Conservation (phyloP, 352 stramenopile genomes). For the Pythium myriotylum region DNA sequence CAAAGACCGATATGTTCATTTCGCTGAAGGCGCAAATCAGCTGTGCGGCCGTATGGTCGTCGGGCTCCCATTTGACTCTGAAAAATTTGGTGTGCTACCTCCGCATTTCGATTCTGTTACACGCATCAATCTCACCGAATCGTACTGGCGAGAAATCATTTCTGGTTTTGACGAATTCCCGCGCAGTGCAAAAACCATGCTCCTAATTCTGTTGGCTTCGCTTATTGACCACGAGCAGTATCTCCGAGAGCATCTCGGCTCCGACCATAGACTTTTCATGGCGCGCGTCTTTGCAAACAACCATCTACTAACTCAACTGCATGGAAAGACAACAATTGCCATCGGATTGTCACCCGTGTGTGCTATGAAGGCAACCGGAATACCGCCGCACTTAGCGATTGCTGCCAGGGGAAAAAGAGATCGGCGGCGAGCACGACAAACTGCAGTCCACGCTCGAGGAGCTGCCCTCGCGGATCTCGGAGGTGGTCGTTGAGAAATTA, state of each 20-base stretch:
- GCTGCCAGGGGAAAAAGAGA: neutral
- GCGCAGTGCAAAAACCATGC: too few species aligned
- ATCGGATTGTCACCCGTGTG: slow-evolving; percentile 1
- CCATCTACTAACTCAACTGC: neutral
- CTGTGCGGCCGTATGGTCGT: slow-evolving; percentile 15
- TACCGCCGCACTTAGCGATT: slow-evolving; percentile 6
- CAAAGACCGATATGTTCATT: slow-evolving; percentile 15
- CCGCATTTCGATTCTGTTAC: slow-evolving; percentile 10
- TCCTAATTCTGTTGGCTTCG: slow-evolving; percentile 7
- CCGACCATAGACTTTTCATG: slow-evolving; percentile 7
- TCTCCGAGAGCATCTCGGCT: neutral
- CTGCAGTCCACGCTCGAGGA: neutral
- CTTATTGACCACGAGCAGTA: slow-evolving; percentile 11
- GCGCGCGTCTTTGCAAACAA: slow-evolving; percentile 12
- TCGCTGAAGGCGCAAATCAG: slow-evolving; percentile 14
- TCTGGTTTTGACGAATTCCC: slow-evolving; percentile 1
- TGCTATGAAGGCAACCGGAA: slow-evolving; percentile 4
- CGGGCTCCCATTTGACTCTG: slow-evolving; percentile 14
- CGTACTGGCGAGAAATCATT: slow-evolving; percentile 7
- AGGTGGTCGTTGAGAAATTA: too few species aligned
- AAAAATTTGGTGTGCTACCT: slow-evolving; percentile 7
- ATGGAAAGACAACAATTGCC: neutral
- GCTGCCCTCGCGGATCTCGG: too few species aligned
- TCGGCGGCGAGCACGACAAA: neutral
- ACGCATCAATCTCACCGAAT: neutral